phyloP scores from a whole-genome alignment of 495 filamentous ascomycete species.

The Penicillium goetzii region DNA sequence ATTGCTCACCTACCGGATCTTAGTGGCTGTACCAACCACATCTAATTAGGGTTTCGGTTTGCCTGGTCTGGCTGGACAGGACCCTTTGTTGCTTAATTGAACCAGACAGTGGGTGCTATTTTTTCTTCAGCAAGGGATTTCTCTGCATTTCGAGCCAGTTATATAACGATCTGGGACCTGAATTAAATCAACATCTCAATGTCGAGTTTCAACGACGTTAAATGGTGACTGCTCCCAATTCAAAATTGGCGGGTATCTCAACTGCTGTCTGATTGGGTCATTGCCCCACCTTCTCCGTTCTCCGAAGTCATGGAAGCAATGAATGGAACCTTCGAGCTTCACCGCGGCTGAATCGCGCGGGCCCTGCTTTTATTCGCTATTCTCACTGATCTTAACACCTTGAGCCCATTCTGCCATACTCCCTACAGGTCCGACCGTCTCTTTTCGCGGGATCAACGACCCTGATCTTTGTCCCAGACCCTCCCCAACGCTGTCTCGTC shows the following conservation, averaged over 20 bases:
- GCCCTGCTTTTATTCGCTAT: conserved; percentile 4
- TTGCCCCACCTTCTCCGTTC: conserved; percentile 2
- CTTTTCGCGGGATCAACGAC: background rate
- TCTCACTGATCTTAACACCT: background rate
- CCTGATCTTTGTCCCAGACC: background rate
- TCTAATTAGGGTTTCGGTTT: no score
- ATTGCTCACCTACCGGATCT: no score
- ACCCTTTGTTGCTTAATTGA: no score
- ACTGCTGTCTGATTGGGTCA: conserved; percentile 2
- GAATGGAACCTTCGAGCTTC: conserved; percentile 58
- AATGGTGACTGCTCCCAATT: background rate
- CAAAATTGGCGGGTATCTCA: background rate
- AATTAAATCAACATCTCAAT: background rate
- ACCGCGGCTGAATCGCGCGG: conserved; percentile 42
- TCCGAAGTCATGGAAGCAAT: conserved; percentile 29
- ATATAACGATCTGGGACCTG: no score
- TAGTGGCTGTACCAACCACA: no score
- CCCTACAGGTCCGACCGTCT: background rate
- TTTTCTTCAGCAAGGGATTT: no score
- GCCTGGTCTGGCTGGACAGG: no score
- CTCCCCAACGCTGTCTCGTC: background rate
- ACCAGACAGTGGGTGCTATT: no score
- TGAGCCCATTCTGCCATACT: background rate
- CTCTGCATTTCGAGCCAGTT: no score
- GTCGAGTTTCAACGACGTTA: background rate